A percentile compares a stretch with the other conserved stretches of the same genome.
phyloP scores from a whole-genome alignment of 1,139 yeast genomes.

The Magnusiomyces suaveolens region DNA sequence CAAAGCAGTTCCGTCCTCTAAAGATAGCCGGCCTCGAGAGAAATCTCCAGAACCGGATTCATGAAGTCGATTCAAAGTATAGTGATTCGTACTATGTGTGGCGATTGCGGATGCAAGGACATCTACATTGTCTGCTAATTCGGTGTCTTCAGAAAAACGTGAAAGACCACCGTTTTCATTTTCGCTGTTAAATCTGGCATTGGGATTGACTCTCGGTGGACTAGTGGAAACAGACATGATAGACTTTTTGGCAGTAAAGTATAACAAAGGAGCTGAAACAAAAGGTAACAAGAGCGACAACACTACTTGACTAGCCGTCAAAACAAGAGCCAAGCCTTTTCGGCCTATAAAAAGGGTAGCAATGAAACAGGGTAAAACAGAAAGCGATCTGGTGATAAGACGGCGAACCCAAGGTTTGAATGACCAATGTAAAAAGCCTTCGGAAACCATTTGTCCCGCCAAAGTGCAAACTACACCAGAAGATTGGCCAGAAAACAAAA shows the following conservation, averaged over 20 bases:
- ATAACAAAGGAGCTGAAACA: slow-evolving; percentile 81
- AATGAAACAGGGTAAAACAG: slow-evolving; percentile 62
- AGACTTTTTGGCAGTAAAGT: slow-evolving; percentile 64
- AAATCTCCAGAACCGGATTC: neutral
- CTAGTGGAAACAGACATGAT: slow-evolving; percentile 58
- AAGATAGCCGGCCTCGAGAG: neutral
- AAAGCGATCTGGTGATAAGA: slow-evolving; percentile 56
- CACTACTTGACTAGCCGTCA: slow-evolving; percentile 78
- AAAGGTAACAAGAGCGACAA: slow-evolving; percentile 76
- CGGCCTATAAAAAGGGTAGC: slow-evolving; percentile 51
- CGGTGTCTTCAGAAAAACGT: neutral
- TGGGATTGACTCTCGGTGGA: slow-evolving; percentile 10
- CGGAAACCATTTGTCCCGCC: slow-evolving; percentile 79
- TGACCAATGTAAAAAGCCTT: slow-evolving; percentile 73
- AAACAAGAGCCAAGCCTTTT: slow-evolving; percentile 43
- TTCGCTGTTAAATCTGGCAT: too few species aligned
- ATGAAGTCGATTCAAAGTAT: neutral
- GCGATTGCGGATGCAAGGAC: neutral
- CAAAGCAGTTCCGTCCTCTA: neutral
- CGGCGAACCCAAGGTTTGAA: slow-evolving; percentile 70
- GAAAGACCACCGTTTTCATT: neutral
- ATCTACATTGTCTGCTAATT: neutral
- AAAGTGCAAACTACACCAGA: slow-evolving; percentile 84
- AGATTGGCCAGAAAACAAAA: slow-evolving; percentile 66
- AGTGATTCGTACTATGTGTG: neutral